Base-by-base conservation (phyloP, 495 filamentous ascomycete genomes). In the Margaritispora aquatica region DNA sequence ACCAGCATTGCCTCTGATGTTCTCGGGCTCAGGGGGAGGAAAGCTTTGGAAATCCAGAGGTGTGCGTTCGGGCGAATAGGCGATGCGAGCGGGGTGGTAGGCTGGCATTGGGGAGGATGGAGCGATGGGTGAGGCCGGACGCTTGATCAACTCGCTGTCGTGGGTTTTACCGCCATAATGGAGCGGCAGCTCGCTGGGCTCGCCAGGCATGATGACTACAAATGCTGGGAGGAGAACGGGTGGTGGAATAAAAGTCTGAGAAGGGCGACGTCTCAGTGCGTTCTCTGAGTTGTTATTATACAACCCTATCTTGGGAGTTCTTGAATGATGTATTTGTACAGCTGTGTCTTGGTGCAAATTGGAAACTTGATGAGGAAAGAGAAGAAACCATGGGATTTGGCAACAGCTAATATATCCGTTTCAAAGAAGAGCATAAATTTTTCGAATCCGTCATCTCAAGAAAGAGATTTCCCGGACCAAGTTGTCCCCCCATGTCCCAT, bases 131-230 rank as follows among this genome's bases (percentile, higher is more conserved):
- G 61, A 59, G 8, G 11, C 15, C 11, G 61, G 56, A 19, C 61
- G 55, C 38, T 56, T 50, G 27, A 59, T 56, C 22, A 56, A 51
- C 41, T 55, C 61, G 13, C 61, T 56, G 21, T 63, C 56, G 1
- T 13, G 26, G 4, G 56, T 63, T 50, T 59, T 63, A 2, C 61
- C 27, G 20, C 55, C 61, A 38, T 59, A 51, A 20, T 59, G 44
- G 21, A 27, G 26, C 4, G 61, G 61, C 13, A 62, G 54, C 9
- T 62, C 60, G 26, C 60, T 62, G 22, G 54, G 59, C 21, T 51
- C 59, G 51, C 59, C 53, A 17, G 46, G 26, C 59, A 61, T 61
- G 26, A 41, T 51, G 52, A 61, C 53, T 8, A n/a, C 0, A 19
- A 61, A 38, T 23, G 19, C 13, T 17, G 59, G 47, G 21, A 52